phyloP scores from a whole-genome alignment of 305 asterid species.

The Euphrasia arctica region DNA sequence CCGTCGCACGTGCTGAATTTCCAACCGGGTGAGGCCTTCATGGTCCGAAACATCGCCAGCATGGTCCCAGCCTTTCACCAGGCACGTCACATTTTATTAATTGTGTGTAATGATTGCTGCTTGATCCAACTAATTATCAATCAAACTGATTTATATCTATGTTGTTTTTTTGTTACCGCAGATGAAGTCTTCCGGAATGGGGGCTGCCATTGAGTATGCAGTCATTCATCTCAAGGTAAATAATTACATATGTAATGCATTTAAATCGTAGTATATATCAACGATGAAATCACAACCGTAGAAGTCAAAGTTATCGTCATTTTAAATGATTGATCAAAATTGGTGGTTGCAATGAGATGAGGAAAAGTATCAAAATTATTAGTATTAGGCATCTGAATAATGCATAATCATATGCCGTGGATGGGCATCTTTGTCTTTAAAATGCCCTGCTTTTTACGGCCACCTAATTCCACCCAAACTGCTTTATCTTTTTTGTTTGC shows the following conservation, averaged over 20 bases:
- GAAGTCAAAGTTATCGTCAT: no score
- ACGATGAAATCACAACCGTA: no score
- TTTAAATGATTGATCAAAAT: neutral
- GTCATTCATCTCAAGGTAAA: conserved; percentile 72
- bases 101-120: neutral
- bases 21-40: conserved; percentile 90
- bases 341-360: neutral
- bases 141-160: neutral
- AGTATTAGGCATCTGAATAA: neutral
- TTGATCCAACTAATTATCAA: no score
- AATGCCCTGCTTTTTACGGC: conserved; percentile 19
- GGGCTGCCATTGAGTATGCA: conserved; percentile 97
- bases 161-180: conserved; percentile 28
- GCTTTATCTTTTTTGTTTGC: conserved; percentile 15
- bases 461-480: conserved; percentile 26
- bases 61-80: conserved; percentile 87
- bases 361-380: neutral
- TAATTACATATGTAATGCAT: neutral
- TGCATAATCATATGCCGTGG: neutral
- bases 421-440: conserved; percentile 12
- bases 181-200: conserved; percentile 74
- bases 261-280: no score
- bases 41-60: conserved; percentile 91
- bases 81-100: conserved; percentile 34
- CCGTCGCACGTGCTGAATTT: conserved; percentile 82